Evolutionary conservation across 306 rosid genomes (phyloP), one percentile per base, ranked within the genome.

Genomic region (Vigna radiata): DNA sequence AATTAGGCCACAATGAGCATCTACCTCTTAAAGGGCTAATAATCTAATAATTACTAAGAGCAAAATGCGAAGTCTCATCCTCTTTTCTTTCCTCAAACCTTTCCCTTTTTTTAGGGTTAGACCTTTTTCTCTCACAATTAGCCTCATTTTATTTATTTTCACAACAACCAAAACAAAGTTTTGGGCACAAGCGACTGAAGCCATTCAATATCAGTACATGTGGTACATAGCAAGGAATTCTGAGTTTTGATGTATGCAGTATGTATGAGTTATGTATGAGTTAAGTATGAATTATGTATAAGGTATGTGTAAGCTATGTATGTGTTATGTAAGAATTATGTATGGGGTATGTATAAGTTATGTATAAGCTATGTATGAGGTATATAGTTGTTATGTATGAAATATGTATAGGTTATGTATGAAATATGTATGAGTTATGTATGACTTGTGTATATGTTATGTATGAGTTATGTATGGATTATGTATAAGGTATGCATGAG

Each of bases 221-320:
- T 55, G 56, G 43, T 50, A 78, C 80, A 79, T 84, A 29, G 81
- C 79, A 84, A 76, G 75, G 50, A 79, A 79, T 79, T 81, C 70
- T 71, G 70, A 78, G 86, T 58, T 67, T 68, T 86, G 87, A 85
- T 72, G 64, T 80, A 76, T 72, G 23, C 1, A 21, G 1, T 21
- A 21, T 21, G 23, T 21, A 21, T 21, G 23, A 21, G 23, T 21
- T 21, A 21, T 21, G 23, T 21, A 21, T 21, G 23, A 1, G 23
- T 21, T 21, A 1, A 21, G 1, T 1, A 21, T 21, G 23, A 21
- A 21, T 21, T 21, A 21, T 21, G 23, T 21, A 21, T 21, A 21
- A 21, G 23, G 23, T 21, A 21, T 21, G 23, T 1, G 23, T 21
- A 21, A 21, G 23, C 1, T 21, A 21, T 21, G 23, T 21, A 21